phyloP scores from a whole-genome alignment of 2,329 filamentous ascomycete species.

The Onygenales sp. region DNA sequence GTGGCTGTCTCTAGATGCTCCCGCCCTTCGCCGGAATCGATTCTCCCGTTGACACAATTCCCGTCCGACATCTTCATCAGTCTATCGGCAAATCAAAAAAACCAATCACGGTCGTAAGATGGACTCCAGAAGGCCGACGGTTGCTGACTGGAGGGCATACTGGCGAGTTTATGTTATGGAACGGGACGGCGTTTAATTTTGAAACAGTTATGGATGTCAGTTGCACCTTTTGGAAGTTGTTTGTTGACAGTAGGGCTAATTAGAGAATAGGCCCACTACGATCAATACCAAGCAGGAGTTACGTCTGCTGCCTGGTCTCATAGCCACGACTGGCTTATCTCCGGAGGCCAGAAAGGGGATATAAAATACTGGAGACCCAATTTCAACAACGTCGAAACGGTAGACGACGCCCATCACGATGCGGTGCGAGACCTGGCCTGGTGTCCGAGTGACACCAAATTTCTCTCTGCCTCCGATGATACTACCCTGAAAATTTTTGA shows the following conservation, averaged over 20 bases:
- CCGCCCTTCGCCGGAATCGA: conserved; percentile 68
- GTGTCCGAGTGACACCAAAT: conserved; percentile 88
- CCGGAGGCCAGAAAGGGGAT: conserved; percentile 86
- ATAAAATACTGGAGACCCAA: conserved; percentile 99
- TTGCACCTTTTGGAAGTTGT: not conserved
- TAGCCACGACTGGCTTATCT: conserved; percentile 93
- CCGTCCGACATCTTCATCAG: conserved; percentile 93
- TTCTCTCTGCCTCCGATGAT: conserved; percentile 92
- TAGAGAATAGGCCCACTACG: conserved; percentile 59
- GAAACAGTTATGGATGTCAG: conserved; percentile 88
- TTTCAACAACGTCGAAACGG: conserved; percentile 96
- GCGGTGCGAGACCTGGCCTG: conserved; percentile 88
- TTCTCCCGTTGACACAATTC: conserved; percentile 74
- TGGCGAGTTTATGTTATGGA: conserved; percentile 97
- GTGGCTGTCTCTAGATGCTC: conserved; percentile 54
- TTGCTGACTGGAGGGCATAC: conserved; percentile 90
- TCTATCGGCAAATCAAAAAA: conserved; percentile 98
- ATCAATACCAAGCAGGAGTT: conserved; percentile 36
- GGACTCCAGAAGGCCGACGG: conserved; percentile 91
- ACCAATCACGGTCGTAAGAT: conserved; percentile 90
- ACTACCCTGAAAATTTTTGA: conserved; percentile 92
- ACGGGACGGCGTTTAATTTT: conserved; percentile 97
- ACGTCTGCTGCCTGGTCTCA: conserved; percentile 62
- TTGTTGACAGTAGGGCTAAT: conserved; percentile 6
- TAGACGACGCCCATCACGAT: conserved; percentile 74